Base-by-base conservation (phyloP, 306 rosid genomes). In the Vachellia pachyceras region DNA sequence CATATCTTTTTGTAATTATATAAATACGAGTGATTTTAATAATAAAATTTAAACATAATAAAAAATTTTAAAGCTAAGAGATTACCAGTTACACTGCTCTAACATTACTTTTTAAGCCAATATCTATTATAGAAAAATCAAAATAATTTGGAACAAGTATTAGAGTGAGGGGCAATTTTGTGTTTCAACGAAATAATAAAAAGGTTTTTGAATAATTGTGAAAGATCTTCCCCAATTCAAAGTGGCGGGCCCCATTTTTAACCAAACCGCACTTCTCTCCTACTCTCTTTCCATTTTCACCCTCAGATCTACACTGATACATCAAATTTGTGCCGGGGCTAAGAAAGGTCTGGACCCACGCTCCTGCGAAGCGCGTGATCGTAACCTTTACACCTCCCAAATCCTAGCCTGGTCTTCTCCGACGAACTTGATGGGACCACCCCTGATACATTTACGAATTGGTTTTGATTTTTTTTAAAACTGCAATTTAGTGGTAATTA, bases 321-420 rank as follows among this genome's bases (percentile, higher is more conserved):
- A 79, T 80, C 85, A 82, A 37, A 42, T 47, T 54, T 45, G 87
- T 87, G 81, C 63, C 22, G 58, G 9, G n/a, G 50, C 45, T 7
- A 45, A 80, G 52, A 69, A 14, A 17, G 25, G 57, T 66, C 14
- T 0, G 73, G 84, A 22, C 82, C 89, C 90, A 90, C 85, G 84
- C 91, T 79, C 88, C 79, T 67, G 74, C 50, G 0, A 6, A 5
- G 91, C 91, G 90, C 97, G 98, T 94, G 49, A 64, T 40, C 69
- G 83, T 84, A 85, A 91, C 97, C 87, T 76, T 83, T 68, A 65
- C 87, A 82, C 88, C 84, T 82, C 87, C 85, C 41, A 5, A 7
- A 5, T 69, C 45, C 17, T 1, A 9, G 12, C 23, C 29, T 40
- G 54, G 22, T 64, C 50, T 77, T 45, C 61, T 50, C 70, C 55